Base-by-base conservation (phyloP, 805 yeast genomes). In the Deakozyma indianensis region DNA sequence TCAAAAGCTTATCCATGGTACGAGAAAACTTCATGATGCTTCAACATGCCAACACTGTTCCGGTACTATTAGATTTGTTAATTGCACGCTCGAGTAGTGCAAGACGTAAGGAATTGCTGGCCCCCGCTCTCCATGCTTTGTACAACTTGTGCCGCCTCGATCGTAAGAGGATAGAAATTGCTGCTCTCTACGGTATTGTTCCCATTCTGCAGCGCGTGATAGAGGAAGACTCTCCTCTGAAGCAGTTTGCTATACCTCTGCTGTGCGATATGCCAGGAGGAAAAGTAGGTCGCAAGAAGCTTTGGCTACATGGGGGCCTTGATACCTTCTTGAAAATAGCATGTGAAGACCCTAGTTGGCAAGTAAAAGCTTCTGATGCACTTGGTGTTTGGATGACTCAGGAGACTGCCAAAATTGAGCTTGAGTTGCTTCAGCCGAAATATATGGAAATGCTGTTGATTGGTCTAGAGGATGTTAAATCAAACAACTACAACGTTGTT, bases 191-290 rank as follows among this genome's bases (percentile, higher is more conserved):
- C 38, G 38, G 38, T n/a, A 9, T 32, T 5, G 18, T 32, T 7
- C 38, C 38, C 18, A 32, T 32, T n/a, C 18, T 32, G 18, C 38
- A 32, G 38, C 38, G 38, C 16, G 38, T 32, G 20, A 32, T 32
- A 5, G 18, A 32, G 11, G 38, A 32, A 9, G 38, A 32, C 18
- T 32, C 38, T n/a, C 38, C 38, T 14, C 38, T 32, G 20, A 32
- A 32, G 18, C 38, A 32, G 18, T 32, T 32, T n/a, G 38, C 38
- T 11, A 32, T n/a, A 7, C 38, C 38, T 9, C 38, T 32, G 4
- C 38, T 32, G 11, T 32, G 38, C 18, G 38, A 32, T n/a, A 32
- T 32, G 38, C 38, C 38, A n/a, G 38, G 38, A 9, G 38, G 38
- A 5, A 32, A 32, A 20, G 38, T 32, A 5, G 38, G 38, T n/a